Evolutionary conservation across 202 grass and related monocot species (phyloP), one percentile per base, ranked within the genome.

Genomic region (Musa balbisiana): DNA sequence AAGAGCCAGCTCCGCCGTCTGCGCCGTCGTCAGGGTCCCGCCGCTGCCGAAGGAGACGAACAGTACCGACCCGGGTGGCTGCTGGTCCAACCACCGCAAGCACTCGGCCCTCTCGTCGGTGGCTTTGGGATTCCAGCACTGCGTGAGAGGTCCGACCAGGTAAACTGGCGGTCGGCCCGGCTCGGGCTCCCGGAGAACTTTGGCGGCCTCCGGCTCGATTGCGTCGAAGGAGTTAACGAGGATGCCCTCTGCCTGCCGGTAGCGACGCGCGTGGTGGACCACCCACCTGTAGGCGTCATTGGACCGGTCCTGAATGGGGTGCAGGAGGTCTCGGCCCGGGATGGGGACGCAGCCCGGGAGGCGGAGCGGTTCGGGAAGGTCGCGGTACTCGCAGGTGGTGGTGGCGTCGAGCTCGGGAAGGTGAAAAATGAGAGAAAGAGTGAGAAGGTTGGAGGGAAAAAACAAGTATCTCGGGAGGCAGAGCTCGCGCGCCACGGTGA

Each of bases 1-100:
- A 8, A 70, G 67, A 10, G 67, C 67, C 16, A 70, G 67, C 72
- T 74, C 72, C 53, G 16, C 20, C 54, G 52, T 74, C 72, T 74
- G 72, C 15, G 54, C 72, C 52, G 24, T n/a, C 16, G 72, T 26
- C 16, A 60, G 54, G 2, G 72, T 74, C 12, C 72, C 72, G 8
- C 51, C 72, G 72, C 72, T 74, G 24, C 72, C 72, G 26, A 74
- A 74, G 53, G 52, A 59, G 24, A 74, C 53, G 26, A 58, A 74
- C 25, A 74, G 14, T 0, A 74, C 72, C 0, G 72, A 74, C 23
- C 26, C 53, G 11, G 15, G 8, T 17, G 72, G 72, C 72, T 74
- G 72, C 53, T n/a, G 24, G 26, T 74, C 72, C 72, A 74, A 20
- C 72, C 72, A 74, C 72, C 53, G 25, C 25, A 74, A 49, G 54